These are phyloP conservation scores for Chloropicon primus DNA, from an alignment of 139 green algal genomes.

Conservation along the genomic window DNA sequence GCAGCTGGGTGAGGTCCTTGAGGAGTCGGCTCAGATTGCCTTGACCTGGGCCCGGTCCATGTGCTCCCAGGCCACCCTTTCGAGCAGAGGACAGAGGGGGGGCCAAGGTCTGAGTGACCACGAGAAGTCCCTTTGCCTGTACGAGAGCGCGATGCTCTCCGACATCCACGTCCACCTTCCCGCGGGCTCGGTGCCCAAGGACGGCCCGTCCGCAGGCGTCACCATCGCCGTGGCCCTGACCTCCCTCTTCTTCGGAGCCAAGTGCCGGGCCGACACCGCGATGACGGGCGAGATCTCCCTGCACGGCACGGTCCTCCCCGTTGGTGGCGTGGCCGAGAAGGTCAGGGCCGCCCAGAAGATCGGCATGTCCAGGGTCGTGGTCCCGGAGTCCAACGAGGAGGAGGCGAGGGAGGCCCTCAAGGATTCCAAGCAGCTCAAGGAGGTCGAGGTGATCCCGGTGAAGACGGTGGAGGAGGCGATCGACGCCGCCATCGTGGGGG, in stretches of 20 bases:
- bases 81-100: not conserved
- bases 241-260: constrained; percentile 42
- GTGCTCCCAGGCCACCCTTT: constrained; percentile 1
- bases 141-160: constrained; percentile 6
- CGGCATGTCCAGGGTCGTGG: constrained; percentile 22
- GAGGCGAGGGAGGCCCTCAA: constrained; percentile 7
- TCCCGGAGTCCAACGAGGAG: not conserved
- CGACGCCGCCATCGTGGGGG: not conserved
- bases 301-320: constrained; percentile 42
- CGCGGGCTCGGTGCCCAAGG: constrained; percentile 54
- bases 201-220: constrained; percentile 42
- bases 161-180: constrained; percentile 66
- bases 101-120: not conserved
- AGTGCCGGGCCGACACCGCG: constrained; percentile 21
- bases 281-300: constrained; percentile 47
- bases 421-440: not conserved
- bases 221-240: constrained; percentile 50
- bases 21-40: constrained; percentile 54
- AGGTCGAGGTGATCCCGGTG: not conserved
- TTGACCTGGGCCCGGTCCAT: constrained; percentile 54
- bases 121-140: constrained; percentile 5
- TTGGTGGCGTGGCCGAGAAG: constrained; percentile 41
- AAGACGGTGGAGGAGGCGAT: not conserved
- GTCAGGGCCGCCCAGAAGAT: constrained; percentile 24
- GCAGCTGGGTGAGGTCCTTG: constrained; percentile 61